Evolutionary conservation across 768 basidiomycete genomes (phyloP).

Genomic region (Tephrocybe rancida): DNA sequence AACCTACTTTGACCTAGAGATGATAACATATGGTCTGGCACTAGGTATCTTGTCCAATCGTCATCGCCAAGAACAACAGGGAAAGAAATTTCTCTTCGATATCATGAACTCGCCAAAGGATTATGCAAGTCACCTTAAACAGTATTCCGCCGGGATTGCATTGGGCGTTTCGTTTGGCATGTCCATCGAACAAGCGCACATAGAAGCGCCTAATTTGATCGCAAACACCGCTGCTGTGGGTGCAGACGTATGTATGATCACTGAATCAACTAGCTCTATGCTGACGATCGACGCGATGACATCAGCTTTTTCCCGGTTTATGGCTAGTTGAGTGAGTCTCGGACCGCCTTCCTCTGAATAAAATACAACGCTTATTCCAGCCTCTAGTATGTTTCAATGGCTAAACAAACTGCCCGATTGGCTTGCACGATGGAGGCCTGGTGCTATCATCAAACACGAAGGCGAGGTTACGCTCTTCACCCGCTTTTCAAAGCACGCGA

Average conservation of each 20-base stretch:
- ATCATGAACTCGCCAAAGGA: conserved; percentile 1
- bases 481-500: conserved; percentile 4
- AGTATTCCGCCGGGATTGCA: conserved; percentile 6
- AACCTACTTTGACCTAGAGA: background rate
- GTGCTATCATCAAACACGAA: conserved; percentile 1
- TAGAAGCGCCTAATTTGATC: conserved; percentile 1
- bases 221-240: conserved; percentile 7
- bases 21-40: background rate
- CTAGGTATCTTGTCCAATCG: conserved; percentile 2
- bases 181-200: conserved; percentile 3
- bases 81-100: conserved; percentile 2
- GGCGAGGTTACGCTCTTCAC: conserved; percentile 5
- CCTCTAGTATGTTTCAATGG: background rate
- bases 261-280: background rate
- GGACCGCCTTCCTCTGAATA: background rate
- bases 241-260: conserved; percentile 4
- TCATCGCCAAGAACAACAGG: conserved; percentile 5
- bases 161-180: conserved; percentile 7
- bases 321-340: conserved; percentile 6
- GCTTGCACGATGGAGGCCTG: conserved; percentile 1
- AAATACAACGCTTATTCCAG: too few relatives aligned
- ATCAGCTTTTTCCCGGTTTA: conserved; percentile 4
- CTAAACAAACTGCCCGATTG: background rate
- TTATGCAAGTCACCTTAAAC: conserved; percentile 2
- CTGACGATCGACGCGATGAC: background rate